Evolutionary conservation across 1,139 yeast genomes (phyloP), one percentile per base, ranked within the genome.

Genomic region (Taphrina confusa): DNA sequence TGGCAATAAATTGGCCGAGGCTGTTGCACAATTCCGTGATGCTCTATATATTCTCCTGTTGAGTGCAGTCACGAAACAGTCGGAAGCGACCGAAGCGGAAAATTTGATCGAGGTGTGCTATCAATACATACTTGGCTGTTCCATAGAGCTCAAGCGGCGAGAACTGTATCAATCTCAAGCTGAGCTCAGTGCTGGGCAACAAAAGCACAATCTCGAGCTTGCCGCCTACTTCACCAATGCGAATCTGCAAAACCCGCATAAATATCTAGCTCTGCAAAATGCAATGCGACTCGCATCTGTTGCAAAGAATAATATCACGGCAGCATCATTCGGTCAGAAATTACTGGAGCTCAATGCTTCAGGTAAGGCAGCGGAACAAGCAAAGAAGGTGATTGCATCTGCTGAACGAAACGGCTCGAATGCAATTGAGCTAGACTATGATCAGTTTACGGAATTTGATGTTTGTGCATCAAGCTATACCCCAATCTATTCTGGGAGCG

Each of bases 171-270:
- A 50, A 14, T 36, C 50, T 16, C 49, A 54, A 30, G 25, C 58
- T 11, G 88, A 86, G 39, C 20, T 54, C 22, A 40, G 47, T 18
- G 77, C 84, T 3, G 66, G 66, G n/a, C 88, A 89, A 63, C 76
- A 85, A 59, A 86, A 89, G 74, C 85, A 97, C 65, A 90, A 88
- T 71, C 79, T 94, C 70, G 98, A 92, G 73, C 78, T 94, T 67
- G 97, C 97, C 4, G 95, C 97, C 0, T 92, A 91, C 74, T 94
- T 94, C 77, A 89, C 98, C 16, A 83, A 83, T 71, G 85, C 91
- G 40, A 82, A 85, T 67, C 80, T 94, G 67, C 90, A 87, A 67
- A 84, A 87, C 49, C 84, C 85, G 4, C 98, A 94, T 73, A 82
- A 84, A 65, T 81, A 86, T 60, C 85, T 90, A 70, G 97, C 98